A percentile compares a stretch with the other conserved stretches of the same genome.
Conservation (phyloP, 2,329 filamentous ascomycete species). For the Monilinia fructigena region DNA sequence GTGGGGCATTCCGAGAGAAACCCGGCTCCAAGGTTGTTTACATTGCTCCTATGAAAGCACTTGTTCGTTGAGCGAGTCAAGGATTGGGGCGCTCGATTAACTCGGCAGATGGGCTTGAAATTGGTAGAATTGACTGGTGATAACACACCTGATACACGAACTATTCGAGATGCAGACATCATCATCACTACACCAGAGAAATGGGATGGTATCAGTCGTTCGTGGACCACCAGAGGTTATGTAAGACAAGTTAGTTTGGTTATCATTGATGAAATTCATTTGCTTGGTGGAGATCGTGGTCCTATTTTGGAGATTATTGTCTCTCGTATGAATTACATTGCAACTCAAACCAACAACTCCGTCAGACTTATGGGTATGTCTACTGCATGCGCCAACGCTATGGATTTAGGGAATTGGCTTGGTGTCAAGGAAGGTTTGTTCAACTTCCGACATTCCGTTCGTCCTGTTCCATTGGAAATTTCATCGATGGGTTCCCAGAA, state of each 20-base stretch:
- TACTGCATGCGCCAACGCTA: constrained; percentile 94
- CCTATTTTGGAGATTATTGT: constrained; percentile 98
- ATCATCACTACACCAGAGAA: constrained; percentile 99
- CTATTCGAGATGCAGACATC: constrained; percentile 92
- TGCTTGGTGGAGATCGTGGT: constrained; percentile 93
- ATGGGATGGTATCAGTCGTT: constrained; percentile 98
- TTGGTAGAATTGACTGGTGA: constrained; percentile 95
- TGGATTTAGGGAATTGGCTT: constrained; percentile 91
- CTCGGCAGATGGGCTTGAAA: constrained; percentile 78
- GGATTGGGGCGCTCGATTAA: constrained; percentile 85
- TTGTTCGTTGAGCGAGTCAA: constrained; percentile 92
- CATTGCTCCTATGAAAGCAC: constrained; percentile 98
- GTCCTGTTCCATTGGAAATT: constrained; percentile 90
- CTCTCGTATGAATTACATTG: constrained; percentile 96
- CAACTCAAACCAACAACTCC: constrained; percentile 83
- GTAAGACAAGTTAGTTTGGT: constrained; percentile 93
- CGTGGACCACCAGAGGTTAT: constrained; percentile 96
- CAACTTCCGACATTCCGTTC: constrained; percentile 96
- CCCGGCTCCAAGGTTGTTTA: constrained; percentile 98
- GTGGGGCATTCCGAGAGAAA: constrained; percentile 96
- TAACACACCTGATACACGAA: constrained; percentile 94
- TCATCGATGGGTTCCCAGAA: constrained; percentile 96
- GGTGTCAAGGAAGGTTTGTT: constrained; percentile 94
- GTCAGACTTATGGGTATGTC: constrained; percentile 98
- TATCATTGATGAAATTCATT: constrained; percentile 97